Percentiles rank a stretch among this genome's conserved stretches.
Evolutionary conservation across 202 grass and related monocot genomes (phyloP).

Genomic region (Zoysia matrella): DNA sequence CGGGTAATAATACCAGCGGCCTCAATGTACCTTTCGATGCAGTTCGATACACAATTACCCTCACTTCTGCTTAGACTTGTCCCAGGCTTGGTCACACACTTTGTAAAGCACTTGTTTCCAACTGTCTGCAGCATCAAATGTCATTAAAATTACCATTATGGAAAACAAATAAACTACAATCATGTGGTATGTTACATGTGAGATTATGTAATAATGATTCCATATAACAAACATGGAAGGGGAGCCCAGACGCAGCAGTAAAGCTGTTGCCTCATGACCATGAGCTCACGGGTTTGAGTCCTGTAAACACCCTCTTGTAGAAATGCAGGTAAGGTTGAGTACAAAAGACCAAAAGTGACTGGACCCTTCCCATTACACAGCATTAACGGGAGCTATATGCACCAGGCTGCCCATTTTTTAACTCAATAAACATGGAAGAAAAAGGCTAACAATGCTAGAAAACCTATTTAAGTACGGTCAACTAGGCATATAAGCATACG

Average conservation of each 20-base stretch:
- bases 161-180: not conserved
- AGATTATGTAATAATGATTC: not conserved
- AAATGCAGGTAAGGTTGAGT: no score
- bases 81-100: conserved; percentile 62
- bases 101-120: conserved; percentile 62
- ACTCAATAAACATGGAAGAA: not conserved
- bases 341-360: no score
- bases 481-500: not conserved
- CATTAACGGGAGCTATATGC: no score
- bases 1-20: conserved; percentile 55
- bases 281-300: no score
- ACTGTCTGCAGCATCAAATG: conserved; percentile 40
- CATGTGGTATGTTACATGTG: not conserved
- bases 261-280: no score
- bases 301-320: no score
- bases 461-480: not conserved
- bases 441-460: not conserved
- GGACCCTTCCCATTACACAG: no score
- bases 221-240: not conserved
- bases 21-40: conserved; percentile 63
- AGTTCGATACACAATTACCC: conserved; percentile 55
- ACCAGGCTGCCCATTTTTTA: no score
- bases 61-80: conserved; percentile 57
- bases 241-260: no score
- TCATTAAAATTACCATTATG: not conserved